A percentile compares a stretch with the other conserved stretches of the same genome.
phyloP scores from a whole-genome alignment of 345 rosid genomes.

The Ceriops tagal region DNA sequence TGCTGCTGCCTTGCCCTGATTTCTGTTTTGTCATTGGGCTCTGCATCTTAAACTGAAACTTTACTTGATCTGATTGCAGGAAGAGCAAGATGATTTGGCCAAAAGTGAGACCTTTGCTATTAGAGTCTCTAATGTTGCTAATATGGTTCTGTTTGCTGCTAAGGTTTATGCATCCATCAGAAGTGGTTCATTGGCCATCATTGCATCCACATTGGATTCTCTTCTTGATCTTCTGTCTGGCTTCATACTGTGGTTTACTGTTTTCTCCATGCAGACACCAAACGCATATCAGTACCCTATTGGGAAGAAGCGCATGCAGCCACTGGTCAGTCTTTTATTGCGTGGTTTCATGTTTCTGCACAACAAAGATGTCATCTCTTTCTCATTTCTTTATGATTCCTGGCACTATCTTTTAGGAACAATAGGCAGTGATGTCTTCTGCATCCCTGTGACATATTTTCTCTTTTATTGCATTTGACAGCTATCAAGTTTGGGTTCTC shows the following conservation, averaged over 20 bases:
- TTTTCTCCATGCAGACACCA: constrained; percentile 98
- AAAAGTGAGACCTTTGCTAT: constrained; percentile 87
- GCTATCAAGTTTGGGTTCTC: too few relatives aligned
- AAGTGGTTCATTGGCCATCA: constrained; percentile 93
- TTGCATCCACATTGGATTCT: constrained; percentile 95
- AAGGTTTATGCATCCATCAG: constrained; percentile 91
- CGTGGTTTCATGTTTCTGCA: background rate
- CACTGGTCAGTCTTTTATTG: constrained; percentile 56
- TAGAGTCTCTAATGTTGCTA: constrained; percentile 84
- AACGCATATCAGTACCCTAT: constrained; percentile 94
- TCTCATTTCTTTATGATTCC: too few relatives aligned
- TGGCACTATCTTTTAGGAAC: too few relatives aligned
- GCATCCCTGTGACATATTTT: too few relatives aligned
- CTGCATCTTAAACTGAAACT: constrained; percentile 11
- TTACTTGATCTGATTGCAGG: constrained; percentile 42
- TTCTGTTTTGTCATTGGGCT: background rate
- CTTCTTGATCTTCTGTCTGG: constrained; percentile 97
- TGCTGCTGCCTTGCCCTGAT: constrained; percentile 3
- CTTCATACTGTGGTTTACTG: constrained; percentile 96
- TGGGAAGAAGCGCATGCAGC: constrained; percentile 98
- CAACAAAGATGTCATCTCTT: background rate
- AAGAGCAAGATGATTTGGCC: constrained; percentile 78
- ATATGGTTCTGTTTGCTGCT: constrained; percentile 89
- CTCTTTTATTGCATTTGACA: too few relatives aligned
- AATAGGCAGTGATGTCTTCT: too few relatives aligned